Percentiles rank a stretch among this genome's conserved stretches.
These are phyloP conservation scores for Candida ortonii DNA, from an alignment of 805 yeast species.

Conservation along the genomic window DNA sequence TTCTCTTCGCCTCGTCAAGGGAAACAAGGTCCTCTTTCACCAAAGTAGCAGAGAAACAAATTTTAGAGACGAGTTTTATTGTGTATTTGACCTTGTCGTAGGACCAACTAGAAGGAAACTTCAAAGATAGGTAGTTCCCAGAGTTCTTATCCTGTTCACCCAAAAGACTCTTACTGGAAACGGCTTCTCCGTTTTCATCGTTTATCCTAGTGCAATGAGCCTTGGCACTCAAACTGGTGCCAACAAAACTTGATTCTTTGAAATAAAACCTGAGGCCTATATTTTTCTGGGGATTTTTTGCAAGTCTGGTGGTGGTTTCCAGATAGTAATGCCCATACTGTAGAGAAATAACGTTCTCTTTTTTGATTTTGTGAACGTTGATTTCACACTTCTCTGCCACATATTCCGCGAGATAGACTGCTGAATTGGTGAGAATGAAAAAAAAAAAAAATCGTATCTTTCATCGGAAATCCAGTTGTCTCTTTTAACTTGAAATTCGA, in stretches of 20 bases:
- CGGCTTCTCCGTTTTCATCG: background rate
- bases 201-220: background rate
- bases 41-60: constrained; percentile 24
- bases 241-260: constrained; percentile 1
- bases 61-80: constrained; percentile 17
- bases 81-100: constrained; percentile 15
- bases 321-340: constrained; percentile 31
- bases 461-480: constrained; percentile 12
- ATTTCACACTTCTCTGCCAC: constrained; percentile 19
- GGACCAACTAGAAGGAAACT: constrained; percentile 16
- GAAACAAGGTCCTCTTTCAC: constrained; percentile 34
- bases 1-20: constrained; percentile 34
- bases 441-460: constrained; percentile 29
- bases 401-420: constrained; percentile 26
- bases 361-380: constrained; percentile 17
- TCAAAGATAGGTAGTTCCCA: constrained; percentile 14
- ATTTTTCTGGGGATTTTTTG: constrained; percentile 32
- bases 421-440: constrained; percentile 24
- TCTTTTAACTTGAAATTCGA: constrained; percentile 14
- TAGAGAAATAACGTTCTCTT: constrained; percentile 21
- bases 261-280: constrained; percentile 28
- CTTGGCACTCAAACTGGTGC: constrained; percentile 5
- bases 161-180: constrained; percentile 3
- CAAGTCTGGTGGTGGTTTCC: constrained; percentile 18
- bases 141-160: background rate